phyloP scores from a whole-genome alignment of 2,329 filamentous ascomycete genomes.

The Botryosphaeria agaves region DNA sequence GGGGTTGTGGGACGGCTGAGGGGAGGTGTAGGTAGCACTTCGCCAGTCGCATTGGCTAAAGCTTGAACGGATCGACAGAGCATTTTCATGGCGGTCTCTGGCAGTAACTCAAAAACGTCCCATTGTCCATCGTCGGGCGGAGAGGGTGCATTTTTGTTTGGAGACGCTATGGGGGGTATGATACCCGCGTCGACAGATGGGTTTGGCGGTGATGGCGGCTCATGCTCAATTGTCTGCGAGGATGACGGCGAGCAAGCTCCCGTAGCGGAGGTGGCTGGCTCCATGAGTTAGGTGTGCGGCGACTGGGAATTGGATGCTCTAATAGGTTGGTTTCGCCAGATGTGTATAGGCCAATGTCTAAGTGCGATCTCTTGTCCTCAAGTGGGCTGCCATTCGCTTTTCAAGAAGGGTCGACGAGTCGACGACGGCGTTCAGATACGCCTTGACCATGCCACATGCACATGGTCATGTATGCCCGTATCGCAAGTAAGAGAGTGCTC shows the following conservation, averaged over 20 bases:
- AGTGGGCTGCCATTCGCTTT: neutral
- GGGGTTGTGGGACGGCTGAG: constrained; percentile 45
- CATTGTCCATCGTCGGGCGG: constrained; percentile 28
- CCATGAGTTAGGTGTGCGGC: too few species aligned
- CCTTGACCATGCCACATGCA: neutral
- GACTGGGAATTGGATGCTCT: too few species aligned
- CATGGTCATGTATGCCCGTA: too few species aligned
- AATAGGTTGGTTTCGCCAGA: neutral
- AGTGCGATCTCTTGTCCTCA: neutral
- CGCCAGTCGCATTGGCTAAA: constrained; percentile 55
- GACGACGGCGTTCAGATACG: neutral
- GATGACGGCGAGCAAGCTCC: neutral
- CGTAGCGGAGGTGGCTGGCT: neutral
- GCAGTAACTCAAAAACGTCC: constrained; percentile 56
- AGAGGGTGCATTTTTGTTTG: constrained; percentile 17
- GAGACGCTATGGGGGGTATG: constrained; percentile 16
- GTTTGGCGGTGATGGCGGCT: constrained; percentile 20
- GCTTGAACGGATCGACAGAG: constrained; percentile 43
- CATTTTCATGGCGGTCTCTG: constrained; percentile 60
- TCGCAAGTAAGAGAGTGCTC: too few species aligned
- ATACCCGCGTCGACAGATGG: constrained; percentile 22
- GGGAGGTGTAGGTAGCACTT: constrained; percentile 66
- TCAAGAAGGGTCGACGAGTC: neutral
- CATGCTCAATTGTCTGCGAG: neutral
- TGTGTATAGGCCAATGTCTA: neutral